Percentiles rank a stretch among this genome's conserved stretches.
Evolutionary conservation across 257 asterid genomes (phyloP).

Genomic region (Solanum infundibuliforme): DNA sequence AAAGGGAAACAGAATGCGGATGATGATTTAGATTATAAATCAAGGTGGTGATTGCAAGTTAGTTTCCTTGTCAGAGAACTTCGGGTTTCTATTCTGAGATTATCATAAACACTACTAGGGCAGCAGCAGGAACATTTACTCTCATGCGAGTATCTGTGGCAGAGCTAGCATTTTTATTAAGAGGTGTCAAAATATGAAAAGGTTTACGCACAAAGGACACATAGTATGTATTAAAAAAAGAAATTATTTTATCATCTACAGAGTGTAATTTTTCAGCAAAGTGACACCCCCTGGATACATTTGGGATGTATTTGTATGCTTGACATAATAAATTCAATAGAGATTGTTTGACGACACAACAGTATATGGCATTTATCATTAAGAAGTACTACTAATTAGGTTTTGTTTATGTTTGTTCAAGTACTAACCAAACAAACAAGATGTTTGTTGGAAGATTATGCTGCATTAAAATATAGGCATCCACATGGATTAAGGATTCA

Average conservation of each 20-base stretch:
- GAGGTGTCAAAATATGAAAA: background rate
- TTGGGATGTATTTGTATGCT: background rate
- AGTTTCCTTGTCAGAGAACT: background rate
- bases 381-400: background rate
- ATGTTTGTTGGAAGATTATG: background rate
- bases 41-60: background rate
- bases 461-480: background rate
- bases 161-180: background rate
- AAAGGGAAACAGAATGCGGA: slow-evolving; percentile 7
- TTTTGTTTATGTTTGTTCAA: background rate
- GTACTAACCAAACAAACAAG: background rate
- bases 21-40: slow-evolving; percentile 5
- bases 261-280: no score
- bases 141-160: background rate
- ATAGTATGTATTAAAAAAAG: background rate
- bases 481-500: background rate
- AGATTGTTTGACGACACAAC: background rate
- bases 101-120: background rate
- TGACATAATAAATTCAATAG: background rate
- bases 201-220: no score
- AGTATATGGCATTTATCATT: background rate
- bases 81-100: background rate
- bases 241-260: no score
- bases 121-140: background rate
- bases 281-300: background rate